phyloP scores from a whole-genome alignment of 1,284 basidiomycete genomes.

The Puccinia novopanici region DNA sequence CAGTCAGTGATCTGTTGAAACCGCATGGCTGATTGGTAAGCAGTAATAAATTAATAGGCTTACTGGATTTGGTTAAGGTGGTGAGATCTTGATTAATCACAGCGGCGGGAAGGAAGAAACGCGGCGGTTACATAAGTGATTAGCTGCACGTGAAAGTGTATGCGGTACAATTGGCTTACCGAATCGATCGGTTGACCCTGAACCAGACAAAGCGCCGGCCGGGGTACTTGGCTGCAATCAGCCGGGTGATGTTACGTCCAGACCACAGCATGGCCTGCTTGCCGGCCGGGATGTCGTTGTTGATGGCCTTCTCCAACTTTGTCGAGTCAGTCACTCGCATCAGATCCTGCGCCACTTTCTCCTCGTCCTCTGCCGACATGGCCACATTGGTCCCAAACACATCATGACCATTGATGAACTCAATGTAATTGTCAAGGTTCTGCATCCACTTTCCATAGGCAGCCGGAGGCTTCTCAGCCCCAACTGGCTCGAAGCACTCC shows the following conservation, averaged over 20 bases:
- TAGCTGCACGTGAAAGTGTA: no score
- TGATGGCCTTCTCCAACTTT: not conserved
- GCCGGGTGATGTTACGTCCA: not conserved
- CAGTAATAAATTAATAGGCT: not conserved
- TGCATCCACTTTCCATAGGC: not conserved
- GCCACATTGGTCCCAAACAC: not conserved
- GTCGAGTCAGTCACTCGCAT: not conserved
- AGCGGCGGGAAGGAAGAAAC: no score
- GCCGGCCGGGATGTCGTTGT: no score
- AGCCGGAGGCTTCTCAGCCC: not conserved
- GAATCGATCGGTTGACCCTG: not conserved
- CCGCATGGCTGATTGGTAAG: not conserved
- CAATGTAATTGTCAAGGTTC: not conserved
- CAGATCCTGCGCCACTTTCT: not conserved
- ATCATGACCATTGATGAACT: conserved; percentile 1
- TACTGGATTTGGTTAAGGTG: not conserved
- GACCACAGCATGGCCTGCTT: not conserved
- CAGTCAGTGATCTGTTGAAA: not conserved
- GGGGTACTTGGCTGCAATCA: not conserved
- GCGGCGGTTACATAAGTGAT: no score
- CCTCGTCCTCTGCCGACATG: not conserved
- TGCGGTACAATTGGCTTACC: not conserved
- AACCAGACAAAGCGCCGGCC: not conserved
- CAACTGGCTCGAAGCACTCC: not conserved
- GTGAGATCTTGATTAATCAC: not conserved